Base-by-base conservation (phyloP, 495 filamentous ascomycete genomes). In the Penicillium soppii region DNA sequence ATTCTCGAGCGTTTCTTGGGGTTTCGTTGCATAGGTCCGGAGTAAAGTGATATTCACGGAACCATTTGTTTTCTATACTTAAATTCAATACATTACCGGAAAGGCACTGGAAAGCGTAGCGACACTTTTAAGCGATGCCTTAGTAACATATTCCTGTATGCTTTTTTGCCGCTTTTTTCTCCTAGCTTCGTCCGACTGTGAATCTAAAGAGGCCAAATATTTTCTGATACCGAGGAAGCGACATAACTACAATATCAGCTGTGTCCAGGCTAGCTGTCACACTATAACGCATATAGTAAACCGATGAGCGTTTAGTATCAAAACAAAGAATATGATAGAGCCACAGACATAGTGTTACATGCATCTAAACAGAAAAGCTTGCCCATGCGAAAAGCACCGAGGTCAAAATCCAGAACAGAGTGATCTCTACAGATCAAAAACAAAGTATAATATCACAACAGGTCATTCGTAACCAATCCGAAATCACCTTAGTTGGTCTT, bases 401-500 rank as follows among this genome's bases (percentile, higher is more conserved):
- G 25, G 13, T 30, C 36, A 33, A 41, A 40, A 5, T 9, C 15
- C n/a, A 27, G 25, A 33, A 20, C 41, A 47, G 13, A 27, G 9
- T 8, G 35, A 29, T 48, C 33, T 46, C 43, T 46, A 29, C n/a
- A 38, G 22, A 37, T 35, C 25, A 29, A 30, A 26, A 32, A 39
- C 37, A 26, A 26, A 36, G 35, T 44, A 35, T 30, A 38, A 20
- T 30, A 17, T 49, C 40, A 40, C 51, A 49, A 7, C 17, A 30
- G 35, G 19, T 49, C 17, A 22, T 15, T 30, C 23, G 17, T 9
- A 12, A 15, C 20, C 39, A 52, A 53, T 26, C 22, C n/a, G 20
- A 19, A 37, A 38, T 12, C 23, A 26, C 8, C 26, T 53, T 71
- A 76, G 33, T 72, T 72, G 58, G 55, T 82, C 84, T 96, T 97